Base-by-base conservation (phyloP, 1,139 yeast species). In the Geotrichum bryndzae region DNA sequence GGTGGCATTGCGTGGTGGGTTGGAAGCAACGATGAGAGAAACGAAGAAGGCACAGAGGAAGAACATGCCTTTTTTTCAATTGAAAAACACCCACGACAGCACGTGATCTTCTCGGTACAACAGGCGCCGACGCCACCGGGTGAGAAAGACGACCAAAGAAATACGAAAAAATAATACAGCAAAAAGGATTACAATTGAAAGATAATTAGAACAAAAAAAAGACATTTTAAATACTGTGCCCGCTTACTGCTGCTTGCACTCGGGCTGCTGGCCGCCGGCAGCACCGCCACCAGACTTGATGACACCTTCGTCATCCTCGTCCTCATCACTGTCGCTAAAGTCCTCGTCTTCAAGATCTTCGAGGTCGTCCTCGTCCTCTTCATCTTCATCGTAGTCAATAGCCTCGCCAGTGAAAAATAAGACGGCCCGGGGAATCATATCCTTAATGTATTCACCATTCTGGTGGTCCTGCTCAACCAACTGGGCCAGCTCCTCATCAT, bases 361-460 rank as follows among this genome's bases (percentile, higher is more conserved):
- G 8, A 82, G 68, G 27, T 78, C 84, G 46, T 79, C 79, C 11
- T 77, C 83, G 3, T 80, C 87, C 10, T 79, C 84, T 27, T 81
- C 87, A 13, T 79, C 86, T 18, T 78, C 82, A 27, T 67, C 70
- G 58, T 75, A 80, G 33, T 79, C 79, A 63, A 92, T 83, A n/a
- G 99, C 99, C 68, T 88, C 91, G 59, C 99, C 98, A 22, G 98
- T 92, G 75, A 90, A 94, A 98, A 98, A 94, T 76, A 92, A 97
- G 70, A 94, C 84, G 61, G 98, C 98, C 72, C 97, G 85, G 67
- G 98, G 97, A 68, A 94, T 88, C 76, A 95, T 87, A 75, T 95
- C 98, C 80, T 95, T 94, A 75, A 94, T 86, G 72, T 91, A 95
- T 77, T 94, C 99, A 65, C 99, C 99, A 68, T 92, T 81, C 73